These are phyloP conservation scores for Rhodamnia rubescens DNA, from an alignment of 345 rosid genomes.

Conservation along the genomic window DNA sequence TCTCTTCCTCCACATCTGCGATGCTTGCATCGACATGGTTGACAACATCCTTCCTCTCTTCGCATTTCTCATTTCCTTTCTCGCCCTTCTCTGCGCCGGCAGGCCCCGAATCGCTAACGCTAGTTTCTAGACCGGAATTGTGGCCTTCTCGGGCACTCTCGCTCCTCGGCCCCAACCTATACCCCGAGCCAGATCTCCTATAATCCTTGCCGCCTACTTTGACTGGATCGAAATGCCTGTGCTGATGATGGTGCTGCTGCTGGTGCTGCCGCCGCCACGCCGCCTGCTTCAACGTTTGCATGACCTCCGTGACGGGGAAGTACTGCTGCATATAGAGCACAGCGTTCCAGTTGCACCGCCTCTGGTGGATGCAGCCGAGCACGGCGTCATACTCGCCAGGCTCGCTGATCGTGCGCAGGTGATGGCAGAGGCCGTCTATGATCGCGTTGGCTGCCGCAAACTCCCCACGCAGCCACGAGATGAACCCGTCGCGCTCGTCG, in stretches of 20 bases:
- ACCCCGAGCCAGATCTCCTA: conserved; percentile 42
- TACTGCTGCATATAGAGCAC: conserved; percentile 83
- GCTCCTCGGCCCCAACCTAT: conserved; percentile 23
- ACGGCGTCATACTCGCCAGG: conserved; percentile 62
- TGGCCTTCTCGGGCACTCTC: conserved; percentile 29
- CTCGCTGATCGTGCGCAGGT: conserved; percentile 51
- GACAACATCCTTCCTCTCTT: conserved; percentile 20
- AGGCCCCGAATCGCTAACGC: conserved; percentile 11
- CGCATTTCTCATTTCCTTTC: conserved; percentile 3
- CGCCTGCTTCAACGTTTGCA: conserved; percentile 54
- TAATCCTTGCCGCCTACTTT: conserved; percentile 42
- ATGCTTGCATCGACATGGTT: conserved; percentile 27
- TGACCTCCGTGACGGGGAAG: conserved; percentile 48
- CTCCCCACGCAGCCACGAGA: conserved; percentile 80
- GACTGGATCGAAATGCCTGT: conserved; percentile 37
- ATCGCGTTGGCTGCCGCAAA: conserved; percentile 94
- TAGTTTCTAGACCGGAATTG: conserved; percentile 15
- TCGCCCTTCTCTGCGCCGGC: conserved; percentile 5
- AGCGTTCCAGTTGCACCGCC: conserved; percentile 71
- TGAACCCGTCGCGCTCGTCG: conserved; percentile 72
- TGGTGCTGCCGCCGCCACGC: conserved; percentile 40
- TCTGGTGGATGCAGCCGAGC: conserved; percentile 45
- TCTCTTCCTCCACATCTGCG: conserved; percentile 24
- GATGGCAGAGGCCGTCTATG: conserved; percentile 65
- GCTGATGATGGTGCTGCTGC: background rate